Conservation (phyloP, 257 asterid species). For the Plantago elongata region DNA sequence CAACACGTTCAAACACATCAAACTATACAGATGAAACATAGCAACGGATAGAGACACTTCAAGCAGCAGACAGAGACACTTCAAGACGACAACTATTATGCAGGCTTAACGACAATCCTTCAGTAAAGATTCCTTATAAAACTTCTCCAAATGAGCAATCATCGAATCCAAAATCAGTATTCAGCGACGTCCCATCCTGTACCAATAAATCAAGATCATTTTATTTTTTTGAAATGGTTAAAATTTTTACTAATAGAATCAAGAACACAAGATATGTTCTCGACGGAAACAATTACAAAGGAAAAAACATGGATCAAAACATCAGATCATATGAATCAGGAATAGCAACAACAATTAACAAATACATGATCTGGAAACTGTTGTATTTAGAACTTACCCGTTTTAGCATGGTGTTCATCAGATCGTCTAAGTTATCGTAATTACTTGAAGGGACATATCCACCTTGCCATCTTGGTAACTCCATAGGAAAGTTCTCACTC, state of each 20-base stretch:
- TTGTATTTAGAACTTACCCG: conserved; percentile 1
- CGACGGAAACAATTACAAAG: too few species aligned
- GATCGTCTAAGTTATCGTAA: not conserved
- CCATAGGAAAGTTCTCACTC: not conserved
- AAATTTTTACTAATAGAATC: too few species aligned
- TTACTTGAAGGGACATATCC: conserved; percentile 3
- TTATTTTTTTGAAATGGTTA: too few species aligned
- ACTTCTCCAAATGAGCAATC: conserved; percentile 2
- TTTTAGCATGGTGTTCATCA: conserved; percentile 7
- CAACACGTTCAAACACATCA: too few species aligned
- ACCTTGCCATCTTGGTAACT: conserved; percentile 3
- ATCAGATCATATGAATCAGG: not conserved
- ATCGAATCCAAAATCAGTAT: not conserved
- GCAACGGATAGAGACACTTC: too few species aligned
- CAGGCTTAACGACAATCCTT: not conserved
- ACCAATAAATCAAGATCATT: not conserved
- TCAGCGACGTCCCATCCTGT: not conserved
- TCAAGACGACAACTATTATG: not conserved
- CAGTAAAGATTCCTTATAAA: not conserved
- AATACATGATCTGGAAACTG: not conserved
- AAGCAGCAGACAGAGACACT: too few species aligned
- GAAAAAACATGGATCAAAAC: too few species aligned
- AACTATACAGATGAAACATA: too few species aligned
- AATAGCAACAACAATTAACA: not conserved
- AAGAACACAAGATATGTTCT: too few species aligned